Evolutionary conservation across 169 alveolate genomes (phyloP).

Genomic region (Eimeria necatrix): DNA sequence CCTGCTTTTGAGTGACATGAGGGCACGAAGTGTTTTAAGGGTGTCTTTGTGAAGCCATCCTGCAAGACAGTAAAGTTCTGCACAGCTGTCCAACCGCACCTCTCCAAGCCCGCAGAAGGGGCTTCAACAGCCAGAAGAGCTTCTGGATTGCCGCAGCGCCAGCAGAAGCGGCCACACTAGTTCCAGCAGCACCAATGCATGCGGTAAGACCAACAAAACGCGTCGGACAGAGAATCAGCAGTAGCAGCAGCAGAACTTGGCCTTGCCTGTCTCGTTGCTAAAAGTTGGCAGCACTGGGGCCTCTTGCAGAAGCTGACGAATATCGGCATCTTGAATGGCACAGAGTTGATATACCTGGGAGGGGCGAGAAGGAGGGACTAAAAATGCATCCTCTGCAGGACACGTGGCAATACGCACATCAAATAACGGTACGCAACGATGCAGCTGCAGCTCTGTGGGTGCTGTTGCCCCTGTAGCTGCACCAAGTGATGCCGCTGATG

Average conservation of each 20-base stretch:
- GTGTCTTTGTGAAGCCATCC: slow-evolving; percentile 86
- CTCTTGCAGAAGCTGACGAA: slow-evolving; percentile 82
- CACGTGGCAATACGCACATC: neutral
- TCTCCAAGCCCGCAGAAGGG: neutral
- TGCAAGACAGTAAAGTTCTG: neutral
- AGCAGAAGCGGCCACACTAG: neutral
- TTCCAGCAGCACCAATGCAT: neutral
- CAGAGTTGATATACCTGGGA: slow-evolving; percentile 85
- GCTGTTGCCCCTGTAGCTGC: slow-evolving; percentile 22
- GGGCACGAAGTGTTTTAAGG: slow-evolving; percentile 83
- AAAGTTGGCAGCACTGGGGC: slow-evolving; percentile 83
- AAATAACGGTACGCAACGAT: neutral
- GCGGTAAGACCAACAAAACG: neutral
- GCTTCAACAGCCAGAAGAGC: neutral
- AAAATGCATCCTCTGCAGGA: slow-evolving; percentile 76
- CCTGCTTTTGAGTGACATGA: slow-evolving; percentile 83
- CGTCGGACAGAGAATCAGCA: neutral
- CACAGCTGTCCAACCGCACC: neutral
- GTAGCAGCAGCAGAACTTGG: neutral
- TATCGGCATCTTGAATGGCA: slow-evolving; percentile 83
- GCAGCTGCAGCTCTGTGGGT: slow-evolving; percentile 23
- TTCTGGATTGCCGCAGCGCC: neutral
- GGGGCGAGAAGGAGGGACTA: slow-evolving; percentile 85
- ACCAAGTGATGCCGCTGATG: neutral
- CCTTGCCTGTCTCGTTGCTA: slow-evolving; percentile 83